phyloP scores from a whole-genome alignment of 1,284 basidiomycete genomes.

The Leccinum griseonigrum region DNA sequence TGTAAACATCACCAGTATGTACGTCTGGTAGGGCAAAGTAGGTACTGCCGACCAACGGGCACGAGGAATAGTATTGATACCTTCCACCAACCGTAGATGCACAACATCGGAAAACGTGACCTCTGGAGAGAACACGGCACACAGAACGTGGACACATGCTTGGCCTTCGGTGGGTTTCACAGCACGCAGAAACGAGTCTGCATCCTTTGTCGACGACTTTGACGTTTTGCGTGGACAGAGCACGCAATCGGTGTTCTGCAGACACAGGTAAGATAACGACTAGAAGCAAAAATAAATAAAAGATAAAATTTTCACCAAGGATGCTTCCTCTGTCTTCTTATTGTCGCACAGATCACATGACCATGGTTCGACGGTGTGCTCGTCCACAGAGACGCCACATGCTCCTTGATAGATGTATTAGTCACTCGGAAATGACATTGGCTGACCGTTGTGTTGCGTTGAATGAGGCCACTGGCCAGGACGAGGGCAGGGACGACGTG shows the following conservation, averaged over 20 bases:
- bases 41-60: slow-evolving; percentile 65
- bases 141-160: slow-evolving; percentile 90
- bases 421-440: background rate
- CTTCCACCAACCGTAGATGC: slow-evolving; percentile 78
- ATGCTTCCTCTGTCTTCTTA: slow-evolving; percentile 72
- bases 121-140: slow-evolving; percentile 86
- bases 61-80: slow-evolving; percentile 72
- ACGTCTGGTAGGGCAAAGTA: slow-evolving; percentile 8
- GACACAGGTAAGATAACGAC: slow-evolving; percentile 5
- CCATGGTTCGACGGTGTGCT: slow-evolving; percentile 68
- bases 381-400: slow-evolving; percentile 68
- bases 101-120: slow-evolving; percentile 74
- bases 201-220: slow-evolving; percentile 45
- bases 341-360: slow-evolving; percentile 85
- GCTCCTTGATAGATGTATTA: slow-evolving; percentile 40
- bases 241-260: slow-evolving; percentile 69
- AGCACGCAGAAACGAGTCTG: slow-evolving; percentile 75
- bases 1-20: background rate
- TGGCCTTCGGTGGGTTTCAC: slow-evolving; percentile 94
- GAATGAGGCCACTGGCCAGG: too few species aligned
- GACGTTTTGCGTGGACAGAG: slow-evolving; percentile 67
- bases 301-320: slow-evolving; percentile 51
- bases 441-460: too few species aligned
- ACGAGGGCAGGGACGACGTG: too few species aligned
- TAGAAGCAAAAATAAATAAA: background rate